Evolutionary conservation across 164 flowering plant species (phyloP).

Genomic region (Akebia trifoliata): DNA sequence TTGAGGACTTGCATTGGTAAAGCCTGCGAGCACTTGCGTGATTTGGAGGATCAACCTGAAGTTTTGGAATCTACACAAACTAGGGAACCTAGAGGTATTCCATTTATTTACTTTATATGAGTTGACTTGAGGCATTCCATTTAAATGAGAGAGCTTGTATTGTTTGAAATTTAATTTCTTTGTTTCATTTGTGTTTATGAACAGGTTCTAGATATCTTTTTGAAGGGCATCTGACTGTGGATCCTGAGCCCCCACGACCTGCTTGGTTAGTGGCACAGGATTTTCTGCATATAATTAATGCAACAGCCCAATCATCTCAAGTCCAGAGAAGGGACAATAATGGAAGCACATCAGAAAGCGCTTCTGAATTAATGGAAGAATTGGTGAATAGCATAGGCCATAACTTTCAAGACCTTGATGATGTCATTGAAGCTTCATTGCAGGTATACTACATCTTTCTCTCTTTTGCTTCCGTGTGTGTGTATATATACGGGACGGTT

Average conservation of each 20-base stretch:
- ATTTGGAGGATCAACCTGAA: conserved; percentile 33
- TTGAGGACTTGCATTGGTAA: conserved; percentile 53
- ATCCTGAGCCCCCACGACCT: conserved; percentile 87
- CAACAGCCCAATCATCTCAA: conserved; percentile 47
- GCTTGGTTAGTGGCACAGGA: conserved; percentile 69
- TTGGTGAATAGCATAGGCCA: conserved; percentile 15
- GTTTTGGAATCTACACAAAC: conserved; percentile 17
- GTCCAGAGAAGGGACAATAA: conserved; percentile 18
- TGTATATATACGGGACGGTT: too few species aligned
- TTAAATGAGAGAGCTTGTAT: too few species aligned
- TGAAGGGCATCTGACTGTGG: conserved; percentile 96
- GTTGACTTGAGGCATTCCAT: too few species aligned
- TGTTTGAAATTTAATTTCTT: background rate
- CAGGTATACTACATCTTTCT: conserved; percentile 20
- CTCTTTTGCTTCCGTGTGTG: background rate
- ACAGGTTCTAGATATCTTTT: conserved; percentile 61
- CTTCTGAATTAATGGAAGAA: conserved; percentile 19
- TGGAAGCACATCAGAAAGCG: conserved; percentile 23
- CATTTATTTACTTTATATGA: background rate
- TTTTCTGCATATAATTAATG: conserved; percentile 36
- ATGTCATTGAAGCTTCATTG: conserved; percentile 28
- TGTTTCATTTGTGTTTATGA: background rate
- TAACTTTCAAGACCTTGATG: conserved; percentile 14
- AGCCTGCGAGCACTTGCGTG: conserved; percentile 56
- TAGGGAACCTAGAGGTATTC: conserved; percentile 33